Base-by-base conservation (phyloP, 116 monocot species). In the Dioscorea cayenensis region DNA sequence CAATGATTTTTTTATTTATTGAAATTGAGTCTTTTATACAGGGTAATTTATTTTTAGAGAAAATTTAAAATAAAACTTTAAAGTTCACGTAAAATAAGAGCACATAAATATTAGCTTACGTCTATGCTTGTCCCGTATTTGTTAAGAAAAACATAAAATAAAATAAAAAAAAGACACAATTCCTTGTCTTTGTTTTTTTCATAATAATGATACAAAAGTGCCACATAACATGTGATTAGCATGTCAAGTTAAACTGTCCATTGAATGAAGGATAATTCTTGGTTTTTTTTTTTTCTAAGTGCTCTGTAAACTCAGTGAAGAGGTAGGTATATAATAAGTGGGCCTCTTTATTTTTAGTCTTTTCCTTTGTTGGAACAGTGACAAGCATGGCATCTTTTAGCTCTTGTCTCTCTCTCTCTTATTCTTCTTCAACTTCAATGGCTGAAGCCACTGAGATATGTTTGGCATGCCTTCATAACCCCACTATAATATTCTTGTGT, bases 161-260 rank as follows among this genome's bases (percentile, higher is more conserved):
- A 0, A 38, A 38, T 1, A 38, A 9, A 38, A 38, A 38, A 22
- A 2, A 36, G 51, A 43, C 58, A 78, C 73, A 82, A 82, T 65
- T 74, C 5, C 5, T 38, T 73, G 69, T 71, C 14, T 27, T 70
- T 73, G 66, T 35, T 32, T 32, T 32, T 32, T 32, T 32, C 32
- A 32, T 32, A 32, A 32, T 3, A 32, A 32, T 32, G 32, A 32
- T 32, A 66, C 49, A 74, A 66, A 66, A 66, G 71, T 73, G 73
- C 73, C 70, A 65, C 59, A 66, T 65, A 43, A 74, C 77, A 82
- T 77, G 82, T 77, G 77, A 52, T 71, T 74, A 66, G 37, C 76
- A 76, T 76, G 71, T 60, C 58, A 50, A 64, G 48, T 51, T 79
- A 74, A 80, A 71, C 66, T 71, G 72, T 72, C 68, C 63, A 36